phyloP scores from a whole-genome alignment of 169 alveolate genomes.

The Toxoplasma gondii region DNA sequence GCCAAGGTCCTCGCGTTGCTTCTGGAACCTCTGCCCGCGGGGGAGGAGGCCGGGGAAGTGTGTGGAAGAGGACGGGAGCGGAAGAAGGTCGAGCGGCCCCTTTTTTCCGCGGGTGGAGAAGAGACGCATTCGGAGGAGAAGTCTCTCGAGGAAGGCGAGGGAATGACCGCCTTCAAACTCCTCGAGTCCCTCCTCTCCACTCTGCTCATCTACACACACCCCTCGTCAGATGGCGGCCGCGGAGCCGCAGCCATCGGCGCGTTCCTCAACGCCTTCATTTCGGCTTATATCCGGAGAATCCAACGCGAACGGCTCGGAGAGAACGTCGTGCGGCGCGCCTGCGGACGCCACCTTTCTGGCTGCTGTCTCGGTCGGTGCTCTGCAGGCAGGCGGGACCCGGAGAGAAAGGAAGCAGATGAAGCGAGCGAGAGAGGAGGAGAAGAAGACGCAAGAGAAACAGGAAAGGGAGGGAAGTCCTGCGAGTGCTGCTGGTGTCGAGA shows the following conservation, averaged over 20 bases:
- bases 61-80: background rate
- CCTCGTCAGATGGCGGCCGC: conserved; percentile 2
- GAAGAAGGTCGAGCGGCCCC: background rate
- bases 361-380: conserved; percentile 78
- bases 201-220: conserved; percentile 22
- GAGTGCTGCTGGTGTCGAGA: background rate
- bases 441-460: background rate
- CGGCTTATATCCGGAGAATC: conserved; percentile 40
- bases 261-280: conserved; percentile 22
- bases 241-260: conserved; percentile 28
- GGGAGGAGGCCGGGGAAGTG: background rate
- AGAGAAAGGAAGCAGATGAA: background rate
- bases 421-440: background rate
- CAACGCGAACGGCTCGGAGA: conserved; percentile 55
- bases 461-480: background rate
- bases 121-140: background rate
- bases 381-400: background rate
- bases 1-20: conserved; percentile 33
- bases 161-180: background rate
- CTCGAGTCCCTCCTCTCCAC: conserved; percentile 34
- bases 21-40: conserved; percentile 28
- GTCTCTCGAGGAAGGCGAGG: background rate
- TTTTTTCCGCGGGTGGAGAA: background rate
- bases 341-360: conserved; percentile 78
- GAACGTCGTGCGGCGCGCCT: background rate